phyloP scores from a whole-genome alignment of 306 rosid species.

The Rubus parviflorus region DNA sequence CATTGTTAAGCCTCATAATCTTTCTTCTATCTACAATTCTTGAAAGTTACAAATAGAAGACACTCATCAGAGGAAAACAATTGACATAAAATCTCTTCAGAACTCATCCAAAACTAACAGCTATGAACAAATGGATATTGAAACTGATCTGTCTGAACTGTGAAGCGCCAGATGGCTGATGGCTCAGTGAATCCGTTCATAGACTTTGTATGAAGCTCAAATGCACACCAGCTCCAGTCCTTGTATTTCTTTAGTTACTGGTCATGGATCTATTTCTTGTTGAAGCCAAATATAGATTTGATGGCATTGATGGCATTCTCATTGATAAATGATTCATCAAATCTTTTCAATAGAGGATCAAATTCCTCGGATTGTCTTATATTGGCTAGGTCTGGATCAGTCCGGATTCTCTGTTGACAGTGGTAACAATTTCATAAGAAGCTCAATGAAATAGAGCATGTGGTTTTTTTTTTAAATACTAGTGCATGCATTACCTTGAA shows the following conservation, averaged over 20 bases:
- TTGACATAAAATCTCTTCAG: not conserved
- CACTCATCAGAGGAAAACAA: not conserved
- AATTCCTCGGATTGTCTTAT: conserved; percentile 60
- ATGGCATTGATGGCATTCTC: conserved; percentile 97
- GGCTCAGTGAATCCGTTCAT: conserved; percentile 8
- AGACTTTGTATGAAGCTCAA: conserved; percentile 7
- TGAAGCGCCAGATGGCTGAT: conserved; percentile 8
- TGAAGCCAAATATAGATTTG: conserved; percentile 84
- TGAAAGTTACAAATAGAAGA: conserved; percentile 1
- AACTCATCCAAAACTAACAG: conserved; percentile 2
- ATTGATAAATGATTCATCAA: conserved; percentile 89
- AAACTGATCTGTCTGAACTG: conserved; percentile 4
- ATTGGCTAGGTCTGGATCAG: conserved; percentile 83
- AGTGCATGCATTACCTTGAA: conserved; percentile 65
- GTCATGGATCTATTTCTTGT: conserved; percentile 52
- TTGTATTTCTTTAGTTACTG: not conserved
- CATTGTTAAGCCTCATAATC: not conserved
- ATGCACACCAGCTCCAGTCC: not conserved
- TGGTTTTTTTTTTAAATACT: not conserved
- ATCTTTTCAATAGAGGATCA: conserved; percentile 65
- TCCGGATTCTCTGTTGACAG: conserved; percentile 75
- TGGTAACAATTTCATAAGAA: conserved; percentile 25
- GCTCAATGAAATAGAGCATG: not conserved
- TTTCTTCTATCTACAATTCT: not conserved
- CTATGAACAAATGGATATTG: conserved; percentile 10